Base-by-base conservation (phyloP, 441 rosid species). In the Flueggea neowawraea region DNA sequence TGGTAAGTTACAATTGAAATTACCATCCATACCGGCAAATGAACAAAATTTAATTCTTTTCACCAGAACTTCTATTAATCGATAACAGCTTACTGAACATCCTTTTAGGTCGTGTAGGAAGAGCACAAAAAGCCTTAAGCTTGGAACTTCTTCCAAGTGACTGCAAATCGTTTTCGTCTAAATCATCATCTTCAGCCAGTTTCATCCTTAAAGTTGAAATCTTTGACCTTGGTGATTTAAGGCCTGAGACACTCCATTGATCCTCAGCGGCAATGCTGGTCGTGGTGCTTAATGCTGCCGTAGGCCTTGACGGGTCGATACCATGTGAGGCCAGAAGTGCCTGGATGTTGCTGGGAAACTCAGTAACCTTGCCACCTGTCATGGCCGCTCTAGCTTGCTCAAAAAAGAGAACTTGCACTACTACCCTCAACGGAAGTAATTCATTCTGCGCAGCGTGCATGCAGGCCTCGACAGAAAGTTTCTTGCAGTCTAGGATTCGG, bases 381-480 rank as follows among this genome's bases (percentile, higher is more conserved):
- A 69, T 75, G 41, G 94, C 84, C 2, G 97, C 90, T 73, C 97
- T 81, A 12, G 96, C 96, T 68, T 88, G 98, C 66, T 95, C 99
- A 33, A 84, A 95, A 80, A 88, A 95, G 73, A 92, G 86, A 62
- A 87, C 91, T 72, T 90, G 99, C 52, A 95, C 98, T 7, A 95
- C 99, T 2, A 95, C 93, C 66, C 97, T 82, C 61, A 95, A 41
- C 5, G 99, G 99, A 33, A 95, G 86, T 58, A 94, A 73, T 80
- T 92, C 99, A 31, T 95, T 95, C 66, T 92, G 93, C 31, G 89
- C 96, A 1, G 98, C 99, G 39, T 90, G 99, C 33, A 94, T 83
- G 7, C 99, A 87, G 55, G 91, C 86, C 59, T 88, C 95, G 22
- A 84, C 73, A 33, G 99, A 85, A 60, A 95, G 77, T 73, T 88